Conservation (phyloP, 2,329 filamentous ascomycete genomes). For the Penicillium sp. region DNA sequence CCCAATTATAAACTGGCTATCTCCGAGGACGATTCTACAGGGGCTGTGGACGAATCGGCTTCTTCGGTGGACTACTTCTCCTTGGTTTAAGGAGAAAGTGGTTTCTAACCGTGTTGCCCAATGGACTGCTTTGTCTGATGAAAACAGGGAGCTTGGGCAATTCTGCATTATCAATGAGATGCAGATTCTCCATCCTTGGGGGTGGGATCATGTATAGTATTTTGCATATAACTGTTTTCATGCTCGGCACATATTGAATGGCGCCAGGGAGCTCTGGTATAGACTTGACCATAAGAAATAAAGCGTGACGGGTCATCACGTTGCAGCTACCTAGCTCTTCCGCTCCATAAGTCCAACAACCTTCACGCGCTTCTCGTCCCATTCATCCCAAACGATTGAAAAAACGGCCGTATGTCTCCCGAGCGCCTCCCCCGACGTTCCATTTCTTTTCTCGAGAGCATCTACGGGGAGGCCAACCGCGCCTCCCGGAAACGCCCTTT, state of each 20-base stretch:
- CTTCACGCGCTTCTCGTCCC: background rate
- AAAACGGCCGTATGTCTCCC: background rate
- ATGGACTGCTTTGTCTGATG: slow-evolving; percentile 24
- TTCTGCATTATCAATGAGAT: slow-evolving; percentile 26
- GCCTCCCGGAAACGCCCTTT: background rate
- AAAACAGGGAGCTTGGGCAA: slow-evolving; percentile 14
- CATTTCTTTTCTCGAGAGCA: background rate
- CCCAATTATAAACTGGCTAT: slow-evolving; percentile 45
- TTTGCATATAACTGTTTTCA: background rate
- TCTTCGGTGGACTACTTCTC: slow-evolving; percentile 45
- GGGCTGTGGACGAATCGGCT: slow-evolving; percentile 62
- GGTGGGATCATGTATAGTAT: slow-evolving; percentile 21
- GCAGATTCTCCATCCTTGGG: slow-evolving; percentile 21
- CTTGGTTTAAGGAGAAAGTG: slow-evolving; percentile 27
- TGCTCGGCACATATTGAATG: background rate
- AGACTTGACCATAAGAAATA: no score
- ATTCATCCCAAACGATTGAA: background rate
- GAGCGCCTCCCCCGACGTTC: background rate
- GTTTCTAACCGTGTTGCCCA: slow-evolving; percentile 37
- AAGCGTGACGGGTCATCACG: no score
- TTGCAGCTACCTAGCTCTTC: background rate
- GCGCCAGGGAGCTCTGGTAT: background rate
- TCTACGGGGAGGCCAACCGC: background rate
- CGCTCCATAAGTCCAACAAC: background rate
- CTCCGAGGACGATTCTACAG: slow-evolving; percentile 47